phyloP scores from a whole-genome alignment of 2,329 filamentous ascomycete species.

The Apiospora saccharicola region DNA sequence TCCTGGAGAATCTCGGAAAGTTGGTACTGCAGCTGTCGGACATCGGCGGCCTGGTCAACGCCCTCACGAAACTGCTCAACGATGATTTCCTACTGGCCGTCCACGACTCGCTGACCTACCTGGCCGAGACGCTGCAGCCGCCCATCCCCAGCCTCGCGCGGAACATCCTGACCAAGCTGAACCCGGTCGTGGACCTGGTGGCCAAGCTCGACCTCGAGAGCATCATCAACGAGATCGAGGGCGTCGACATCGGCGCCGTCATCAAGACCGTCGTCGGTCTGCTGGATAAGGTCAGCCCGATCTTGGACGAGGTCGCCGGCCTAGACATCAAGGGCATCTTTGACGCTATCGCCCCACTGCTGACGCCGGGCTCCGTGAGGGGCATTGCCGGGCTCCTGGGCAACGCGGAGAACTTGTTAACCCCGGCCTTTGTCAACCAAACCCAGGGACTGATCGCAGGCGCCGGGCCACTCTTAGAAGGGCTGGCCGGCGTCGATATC shows the following conservation, averaged over 20 bases:
- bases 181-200: conserved; percentile 38
- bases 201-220: conserved; percentile 39
- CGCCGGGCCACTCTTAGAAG: conserved; percentile 38
- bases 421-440: conserved; percentile 35
- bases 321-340: conserved; percentile 46
- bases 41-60: conserved; percentile 40
- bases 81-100: conserved; percentile 49
- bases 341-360: conserved; percentile 41
- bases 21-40: conserved; percentile 39
- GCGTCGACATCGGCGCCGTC: conserved; percentile 43
- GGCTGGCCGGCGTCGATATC: conserved; percentile 38
- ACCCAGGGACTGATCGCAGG: conserved; percentile 35
- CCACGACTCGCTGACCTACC: conserved; percentile 51
- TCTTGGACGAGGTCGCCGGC: conserved; percentile 38
- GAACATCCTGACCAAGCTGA: conserved; percentile 39
- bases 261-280: conserved; percentile 40
- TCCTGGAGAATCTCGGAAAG: conserved; percentile 36
- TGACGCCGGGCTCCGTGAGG: conserved; percentile 40
- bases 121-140: conserved; percentile 47
- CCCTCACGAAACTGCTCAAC: conserved; percentile 43
- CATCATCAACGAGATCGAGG: conserved; percentile 39
- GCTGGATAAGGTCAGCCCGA: conserved; percentile 27
- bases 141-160: conserved; percentile 43
- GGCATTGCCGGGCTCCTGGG: conserved; percentile 40
- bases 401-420: conserved; percentile 47